Base-by-base conservation (phyloP, 352 stramenopile species). In the Thalassiosira hispida region DNA sequence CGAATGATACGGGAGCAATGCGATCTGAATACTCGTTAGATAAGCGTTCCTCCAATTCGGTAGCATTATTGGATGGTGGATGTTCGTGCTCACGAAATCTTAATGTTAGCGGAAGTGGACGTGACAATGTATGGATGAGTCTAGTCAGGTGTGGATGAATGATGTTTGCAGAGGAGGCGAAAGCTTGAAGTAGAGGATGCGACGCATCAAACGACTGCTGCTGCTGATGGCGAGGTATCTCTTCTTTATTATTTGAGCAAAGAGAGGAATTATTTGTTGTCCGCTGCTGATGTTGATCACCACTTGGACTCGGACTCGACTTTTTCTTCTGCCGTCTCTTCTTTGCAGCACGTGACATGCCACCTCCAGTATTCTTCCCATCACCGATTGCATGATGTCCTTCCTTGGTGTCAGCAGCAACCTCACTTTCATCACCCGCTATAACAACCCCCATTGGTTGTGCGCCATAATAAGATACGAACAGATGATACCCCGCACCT, bases 381-480 rank as follows among this genome's bases (percentile, higher is more conserved):
- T 12, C 38, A 35, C 6, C 22, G 1, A 1, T 18, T 35, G 7
- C 20, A 66, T 44, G 35, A 23, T n/a, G n/a, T n/a, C 14, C 7
- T 47, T 49, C 44, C 25, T 2, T 29, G 18, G 11, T 23, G 12
- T 67, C 61, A 69, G 35, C 31, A 33, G 59, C 46, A 20, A 49
- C 25, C 8, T 25, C 51, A 53, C n/a, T n/a, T 23, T 12, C 8
- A 14, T 4, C 1, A 9, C 46, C 9, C 4, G 29, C 9, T 3
- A 51, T 25, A 16, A 84, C 70, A 22, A 87, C 74, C 6, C 85
- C 79, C 1, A 35, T 7, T 14, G 84, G 80, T 63, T 91, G 87
- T 46, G 35, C 27, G 12, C 47, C 65, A 76, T 93, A 93, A 69
- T 91, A 91, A 11, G 75, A 46, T 8, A 91, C 20, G 68, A 93